Conservation (phyloP, 116 monocot genomes). For the Cymodocea nodosa region DNA sequence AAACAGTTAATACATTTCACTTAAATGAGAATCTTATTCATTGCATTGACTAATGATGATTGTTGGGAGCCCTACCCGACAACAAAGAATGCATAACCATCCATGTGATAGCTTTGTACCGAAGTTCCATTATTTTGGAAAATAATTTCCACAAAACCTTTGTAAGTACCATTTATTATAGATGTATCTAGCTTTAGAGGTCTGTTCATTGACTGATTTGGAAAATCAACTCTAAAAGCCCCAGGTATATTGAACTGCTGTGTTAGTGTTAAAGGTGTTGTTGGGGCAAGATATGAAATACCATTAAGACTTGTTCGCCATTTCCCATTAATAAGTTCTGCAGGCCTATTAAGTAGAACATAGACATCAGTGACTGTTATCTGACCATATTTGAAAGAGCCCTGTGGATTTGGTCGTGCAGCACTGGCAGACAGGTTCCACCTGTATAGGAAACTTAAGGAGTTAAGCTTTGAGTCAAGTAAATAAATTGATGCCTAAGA, state of each 20-base stretch:
- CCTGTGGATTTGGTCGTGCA: conserved; percentile 93
- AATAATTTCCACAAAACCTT: conserved; percentile 83
- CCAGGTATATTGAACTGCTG: conserved; percentile 79
- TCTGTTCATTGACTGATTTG: conserved; percentile 60
- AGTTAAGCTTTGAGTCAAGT: not conserved
- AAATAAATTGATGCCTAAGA: not conserved
- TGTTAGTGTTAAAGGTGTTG: conserved; percentile 81
- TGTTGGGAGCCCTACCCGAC: conserved; percentile 49
- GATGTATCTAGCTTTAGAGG: conserved; percentile 79
- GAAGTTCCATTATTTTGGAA: conserved; percentile 77
- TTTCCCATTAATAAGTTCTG: conserved; percentile 53
- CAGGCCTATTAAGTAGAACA: conserved; percentile 50
- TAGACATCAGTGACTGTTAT: conserved; percentile 84
- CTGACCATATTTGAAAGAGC: conserved; percentile 81
- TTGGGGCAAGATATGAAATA: conserved; percentile 78
- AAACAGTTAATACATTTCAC: not conserved
- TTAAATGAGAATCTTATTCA: not conserved
- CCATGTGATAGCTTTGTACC: conserved; percentile 82
- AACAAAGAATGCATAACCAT: conserved; percentile 99
- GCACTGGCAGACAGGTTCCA: conserved; percentile 93
- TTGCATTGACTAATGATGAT: not conserved
- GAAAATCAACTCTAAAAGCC: conserved; percentile 91
- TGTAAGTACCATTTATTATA: conserved; percentile 78
- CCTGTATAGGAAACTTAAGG: conserved; percentile 24
- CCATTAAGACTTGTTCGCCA: conserved; percentile 70